These are phyloP conservation scores for Vigna hirtella DNA, from an alignment of 306 rosid species.

Conservation along the genomic window DNA sequence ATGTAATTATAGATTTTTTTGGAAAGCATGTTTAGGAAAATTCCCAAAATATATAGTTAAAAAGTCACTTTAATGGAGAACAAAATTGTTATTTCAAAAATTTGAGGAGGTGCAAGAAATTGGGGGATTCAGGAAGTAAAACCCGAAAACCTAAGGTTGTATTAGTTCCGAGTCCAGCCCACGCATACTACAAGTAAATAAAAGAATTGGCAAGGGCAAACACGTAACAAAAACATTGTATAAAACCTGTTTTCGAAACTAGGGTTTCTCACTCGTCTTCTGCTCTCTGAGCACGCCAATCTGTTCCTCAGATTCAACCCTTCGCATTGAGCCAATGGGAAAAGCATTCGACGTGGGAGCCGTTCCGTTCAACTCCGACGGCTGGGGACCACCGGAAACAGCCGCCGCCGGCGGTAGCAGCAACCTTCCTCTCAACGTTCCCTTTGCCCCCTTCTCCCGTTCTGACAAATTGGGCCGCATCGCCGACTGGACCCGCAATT, in stretches of 20 bases:
- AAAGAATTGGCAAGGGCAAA: neutral
- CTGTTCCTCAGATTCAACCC: neutral
- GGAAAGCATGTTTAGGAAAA: too few relatives aligned
- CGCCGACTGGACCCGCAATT: constrained; percentile 89
- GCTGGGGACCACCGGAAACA: constrained; percentile 89
- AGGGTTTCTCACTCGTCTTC: constrained; percentile 34
- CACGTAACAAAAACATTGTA: neutral
- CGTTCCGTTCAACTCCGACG: constrained; percentile 82
- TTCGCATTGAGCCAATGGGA: constrained; percentile 38
- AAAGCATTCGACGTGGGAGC: constrained; percentile 72
- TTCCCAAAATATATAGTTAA: too few relatives aligned
- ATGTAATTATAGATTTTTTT: too few relatives aligned
- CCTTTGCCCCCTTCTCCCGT: constrained; percentile 92
- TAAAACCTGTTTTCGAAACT: neutral
- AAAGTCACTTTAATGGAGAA: too few relatives aligned
- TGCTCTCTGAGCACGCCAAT: neutral
- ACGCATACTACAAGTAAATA: neutral
- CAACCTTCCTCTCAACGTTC: constrained; percentile 77
- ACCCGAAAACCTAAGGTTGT: neutral
- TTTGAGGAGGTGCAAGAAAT: too few relatives aligned
- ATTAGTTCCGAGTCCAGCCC: neutral
- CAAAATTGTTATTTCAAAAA: too few relatives aligned
- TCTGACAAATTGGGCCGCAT: constrained; percentile 88
- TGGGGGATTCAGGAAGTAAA: too few relatives aligned
- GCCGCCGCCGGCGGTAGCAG: constrained; percentile 25